These are phyloP conservation scores for Coemansia sp. DNA, from an alignment of 192 early-diverging fungal genomes.

Conservation along the genomic window DNA sequence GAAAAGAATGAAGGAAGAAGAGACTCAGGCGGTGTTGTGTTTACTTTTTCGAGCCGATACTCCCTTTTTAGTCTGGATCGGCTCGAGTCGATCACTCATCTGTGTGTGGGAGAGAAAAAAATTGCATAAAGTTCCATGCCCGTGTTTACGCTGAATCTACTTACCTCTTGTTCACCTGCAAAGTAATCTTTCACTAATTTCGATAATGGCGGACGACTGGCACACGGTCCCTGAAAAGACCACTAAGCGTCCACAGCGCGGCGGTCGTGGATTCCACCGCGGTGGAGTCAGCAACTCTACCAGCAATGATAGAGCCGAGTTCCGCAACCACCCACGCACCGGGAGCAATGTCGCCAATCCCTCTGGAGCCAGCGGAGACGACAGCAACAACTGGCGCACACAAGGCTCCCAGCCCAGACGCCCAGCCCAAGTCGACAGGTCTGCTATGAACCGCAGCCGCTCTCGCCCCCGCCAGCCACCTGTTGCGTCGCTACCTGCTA, in stretches of 20 bases:
- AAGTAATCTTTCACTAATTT: conserved; percentile 3
- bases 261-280: conserved; percentile 5
- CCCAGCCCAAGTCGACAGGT: background rate
- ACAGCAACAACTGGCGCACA: conserved; percentile 17
- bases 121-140: background rate
- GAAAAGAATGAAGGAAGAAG: background rate
- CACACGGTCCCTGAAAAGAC: conserved; percentile 44
- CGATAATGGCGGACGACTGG: conserved; percentile 35
- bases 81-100: background rate
- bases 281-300: conserved; percentile 1
- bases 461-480: conserved; percentile 18
- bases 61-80: conserved; percentile 8
- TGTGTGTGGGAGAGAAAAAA: background rate
- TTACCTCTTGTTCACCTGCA: background rate
- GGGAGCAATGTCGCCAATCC: background rate
- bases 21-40: conserved; percentile 43
- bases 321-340: conserved; percentile 14
- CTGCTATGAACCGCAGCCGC: conserved; percentile 25
- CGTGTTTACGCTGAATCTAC: background rate
- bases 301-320: conserved; percentile 4
- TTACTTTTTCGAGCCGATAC: background rate
- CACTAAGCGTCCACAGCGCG: conserved; percentile 13
- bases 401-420: conserved; percentile 6
- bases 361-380: background rate
- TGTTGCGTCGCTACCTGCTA: background rate